phyloP scores from a whole-genome alignment of 768 basidiomycete species.

The Pleurotus djamor region DNA sequence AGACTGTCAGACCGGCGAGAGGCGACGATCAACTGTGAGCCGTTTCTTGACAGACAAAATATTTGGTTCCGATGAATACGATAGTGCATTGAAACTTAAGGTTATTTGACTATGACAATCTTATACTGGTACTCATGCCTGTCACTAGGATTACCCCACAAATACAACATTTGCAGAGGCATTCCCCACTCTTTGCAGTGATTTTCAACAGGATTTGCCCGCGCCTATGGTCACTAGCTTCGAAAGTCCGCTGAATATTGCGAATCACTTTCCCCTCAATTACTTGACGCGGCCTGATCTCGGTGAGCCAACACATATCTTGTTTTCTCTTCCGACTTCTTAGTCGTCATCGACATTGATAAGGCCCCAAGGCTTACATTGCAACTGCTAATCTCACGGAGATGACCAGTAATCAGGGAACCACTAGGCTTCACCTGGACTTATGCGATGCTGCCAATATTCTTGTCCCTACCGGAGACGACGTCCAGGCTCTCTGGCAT shows the following conservation, averaged over 20 bases:
- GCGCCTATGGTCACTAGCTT: background rate
- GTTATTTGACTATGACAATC: background rate
- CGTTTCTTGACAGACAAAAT: background rate
- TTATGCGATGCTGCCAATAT: background rate
- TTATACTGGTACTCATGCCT: background rate
- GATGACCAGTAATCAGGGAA: background rate
- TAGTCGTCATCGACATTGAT: background rate
- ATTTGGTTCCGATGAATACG: background rate
- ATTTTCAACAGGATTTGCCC: background rate
- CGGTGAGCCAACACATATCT: too few species aligned
- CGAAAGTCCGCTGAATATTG: background rate
- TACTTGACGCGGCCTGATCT: background rate
- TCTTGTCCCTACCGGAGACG: background rate
- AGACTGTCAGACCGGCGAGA: background rate
- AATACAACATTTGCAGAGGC: background rate
- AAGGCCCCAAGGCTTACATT: constrained; percentile 2
- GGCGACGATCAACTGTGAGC: background rate
- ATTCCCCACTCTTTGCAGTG: background rate
- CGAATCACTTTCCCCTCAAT: background rate
- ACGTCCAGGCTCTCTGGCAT: background rate
- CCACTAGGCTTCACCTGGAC: constrained; percentile 1
- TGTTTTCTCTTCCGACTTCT: background rate
- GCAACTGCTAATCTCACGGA: background rate
- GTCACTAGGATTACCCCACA: background rate
- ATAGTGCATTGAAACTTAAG: background rate